phyloP scores from a whole-genome alignment of 140 eudicot genomes.

The Cichorium intybus region DNA sequence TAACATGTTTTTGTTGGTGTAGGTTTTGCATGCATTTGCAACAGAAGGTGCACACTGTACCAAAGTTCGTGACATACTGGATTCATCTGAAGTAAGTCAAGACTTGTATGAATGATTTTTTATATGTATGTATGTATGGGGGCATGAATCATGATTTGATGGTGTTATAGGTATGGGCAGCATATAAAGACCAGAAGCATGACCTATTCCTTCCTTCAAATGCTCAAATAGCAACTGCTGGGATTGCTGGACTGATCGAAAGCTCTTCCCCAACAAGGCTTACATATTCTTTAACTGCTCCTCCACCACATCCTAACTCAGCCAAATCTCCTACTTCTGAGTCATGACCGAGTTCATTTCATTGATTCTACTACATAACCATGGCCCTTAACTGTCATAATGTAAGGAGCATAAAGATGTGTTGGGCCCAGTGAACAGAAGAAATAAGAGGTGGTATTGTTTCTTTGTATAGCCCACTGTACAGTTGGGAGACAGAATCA shows the following conservation, averaged over 20 bases:
- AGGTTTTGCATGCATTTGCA: constrained; percentile 99
- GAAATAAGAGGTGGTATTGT: constrained; percentile 14
- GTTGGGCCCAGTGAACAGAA: constrained; percentile 1
- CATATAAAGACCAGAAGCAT: constrained; percentile 95
- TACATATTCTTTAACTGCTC: constrained; percentile 79
- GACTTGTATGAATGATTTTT: background rate
- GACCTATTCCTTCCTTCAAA: constrained; percentile 96
- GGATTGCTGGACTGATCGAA: constrained; percentile 92
- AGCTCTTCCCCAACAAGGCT: constrained; percentile 71
- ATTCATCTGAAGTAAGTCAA: constrained; percentile 85
- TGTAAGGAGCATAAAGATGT: background rate
- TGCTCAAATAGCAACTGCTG: constrained; percentile 97
- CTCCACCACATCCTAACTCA: constrained; percentile 58
- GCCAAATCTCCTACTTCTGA: constrained; percentile 42
- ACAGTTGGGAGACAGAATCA: too few species aligned
- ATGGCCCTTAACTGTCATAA: background rate
- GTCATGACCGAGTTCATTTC: constrained; percentile 8
- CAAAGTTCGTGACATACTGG: constrained; percentile 83
- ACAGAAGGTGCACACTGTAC: constrained; percentile 92
- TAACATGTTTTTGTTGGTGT: constrained; percentile 12
- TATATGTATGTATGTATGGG: background rate
- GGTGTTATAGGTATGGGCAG: constrained; percentile 79
- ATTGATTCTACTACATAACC: constrained; percentile 1
- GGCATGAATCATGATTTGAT: background rate
- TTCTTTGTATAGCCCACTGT: constrained; percentile 54